Conservation (phyloP, 768 basidiomycete genomes). For the Rhodosporidiobolus sp. region DNA sequence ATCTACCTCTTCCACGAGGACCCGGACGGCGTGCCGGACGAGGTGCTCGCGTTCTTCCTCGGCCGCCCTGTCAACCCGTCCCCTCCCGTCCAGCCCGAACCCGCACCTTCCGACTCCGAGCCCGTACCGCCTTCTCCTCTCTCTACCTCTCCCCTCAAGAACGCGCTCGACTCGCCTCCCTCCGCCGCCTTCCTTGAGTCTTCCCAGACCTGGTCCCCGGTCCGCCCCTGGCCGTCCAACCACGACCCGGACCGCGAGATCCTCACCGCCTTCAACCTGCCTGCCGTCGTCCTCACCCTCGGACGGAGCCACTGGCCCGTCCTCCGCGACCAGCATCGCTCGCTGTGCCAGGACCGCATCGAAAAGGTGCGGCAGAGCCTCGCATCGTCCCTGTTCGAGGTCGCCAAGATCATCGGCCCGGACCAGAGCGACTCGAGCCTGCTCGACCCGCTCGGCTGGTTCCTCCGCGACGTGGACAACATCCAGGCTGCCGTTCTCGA, state of each 20-base stretch:
- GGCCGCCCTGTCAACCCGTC: conserved; percentile 52
- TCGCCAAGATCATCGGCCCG: conserved; percentile 77
- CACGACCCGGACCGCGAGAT: conserved; percentile 68
- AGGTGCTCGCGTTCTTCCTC: conserved; percentile 73
- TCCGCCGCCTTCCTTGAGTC: conserved; percentile 21
- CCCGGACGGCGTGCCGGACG: conserved; percentile 59
- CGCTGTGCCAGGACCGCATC: conserved; percentile 61
- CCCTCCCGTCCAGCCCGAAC: conserved; percentile 11
- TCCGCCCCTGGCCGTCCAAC: conserved; percentile 13
- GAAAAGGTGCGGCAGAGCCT: conserved; percentile 71
- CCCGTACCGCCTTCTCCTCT: background rate
- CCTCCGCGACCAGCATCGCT: conserved; percentile 65
- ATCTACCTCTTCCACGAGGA: conserved; percentile 71
- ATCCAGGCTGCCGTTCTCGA: conserved; percentile 71
- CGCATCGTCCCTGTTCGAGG: conserved; percentile 81
- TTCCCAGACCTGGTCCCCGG: conserved; percentile 3
- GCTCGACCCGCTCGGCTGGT: conserved; percentile 64
- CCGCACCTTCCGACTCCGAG: background rate
- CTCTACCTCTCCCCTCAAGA: conserved; percentile 28
- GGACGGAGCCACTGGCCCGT: conserved; percentile 70
- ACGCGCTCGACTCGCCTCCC: conserved; percentile 32
- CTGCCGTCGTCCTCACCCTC: conserved; percentile 79
- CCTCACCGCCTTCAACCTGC: conserved; percentile 84
- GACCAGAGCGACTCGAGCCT: conserved; percentile 67
- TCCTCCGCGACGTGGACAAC: conserved; percentile 58